Percentiles rank a stretch among this genome's conserved stretches.
Conservation (phyloP, 495 filamentous ascomycete genomes). For the Annulohypoxylon maeteangense region DNA sequence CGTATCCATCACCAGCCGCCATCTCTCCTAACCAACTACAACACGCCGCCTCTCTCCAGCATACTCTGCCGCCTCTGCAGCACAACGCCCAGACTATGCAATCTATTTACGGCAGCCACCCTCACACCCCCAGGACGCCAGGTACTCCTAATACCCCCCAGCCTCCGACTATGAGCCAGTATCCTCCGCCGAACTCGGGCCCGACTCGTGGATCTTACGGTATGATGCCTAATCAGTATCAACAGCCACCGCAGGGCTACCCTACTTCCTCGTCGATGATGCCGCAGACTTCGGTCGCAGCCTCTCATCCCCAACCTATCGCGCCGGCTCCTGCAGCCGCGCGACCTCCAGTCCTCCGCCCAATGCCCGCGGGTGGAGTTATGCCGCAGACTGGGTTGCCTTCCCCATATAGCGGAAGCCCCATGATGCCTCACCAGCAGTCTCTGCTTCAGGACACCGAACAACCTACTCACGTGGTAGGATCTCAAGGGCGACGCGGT, state of each 20-base stretch:
- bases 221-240: constrained; percentile 63
- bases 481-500: constrained; percentile 88
- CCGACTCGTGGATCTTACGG: constrained; percentile 62
- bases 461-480: constrained; percentile 87
- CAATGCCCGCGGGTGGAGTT: constrained; percentile 71
- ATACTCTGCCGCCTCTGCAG: constrained; percentile 78
- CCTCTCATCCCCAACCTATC: constrained; percentile 76
- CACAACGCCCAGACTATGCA: constrained; percentile 71
- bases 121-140: constrained; percentile 71
- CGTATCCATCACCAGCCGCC: constrained; percentile 62
- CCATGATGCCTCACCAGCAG: constrained; percentile 54
- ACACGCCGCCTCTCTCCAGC: constrained; percentile 65
- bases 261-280: constrained; percentile 71
- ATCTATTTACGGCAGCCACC: constrained; percentile 66
- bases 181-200: constrained; percentile 67
- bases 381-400: constrained; percentile 61
- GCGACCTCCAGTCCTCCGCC: constrained; percentile 65
- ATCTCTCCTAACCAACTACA: constrained; percentile 69
- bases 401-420: constrained; percentile 61
- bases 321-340: constrained; percentile 74
- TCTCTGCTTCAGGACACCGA: constrained; percentile 59
- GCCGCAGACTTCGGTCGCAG: constrained; percentile 70
- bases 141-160: constrained; percentile 70
- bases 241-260: constrained; percentile 66
- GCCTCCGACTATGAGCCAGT: constrained; percentile 69